Evolutionary conservation across 106 monocot species (phyloP), one percentile per base, ranked within the genome.

Genomic region (Posidonia australis): DNA sequence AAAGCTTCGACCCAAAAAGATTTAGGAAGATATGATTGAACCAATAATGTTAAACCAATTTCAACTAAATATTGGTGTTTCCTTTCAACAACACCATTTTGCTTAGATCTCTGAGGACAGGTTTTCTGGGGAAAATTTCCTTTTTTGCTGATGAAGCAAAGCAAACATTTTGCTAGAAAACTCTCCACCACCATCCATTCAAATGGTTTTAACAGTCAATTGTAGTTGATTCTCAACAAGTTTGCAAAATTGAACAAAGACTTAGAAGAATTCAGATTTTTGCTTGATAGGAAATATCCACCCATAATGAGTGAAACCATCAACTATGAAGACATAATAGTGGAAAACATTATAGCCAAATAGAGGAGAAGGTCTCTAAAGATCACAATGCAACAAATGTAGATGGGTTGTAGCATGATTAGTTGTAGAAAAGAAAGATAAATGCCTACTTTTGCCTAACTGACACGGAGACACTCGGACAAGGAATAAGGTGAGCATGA

Each of bases 121-220:
- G 56, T 29, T 11, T 41, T 20, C 11, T 25, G 21, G 18, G 57
- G 68, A 0, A 42, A 1, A 22, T 58, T 69, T 13, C 43, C 69
- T 11, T 69, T 10, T 25, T 20, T 2, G 31, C 11, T 9, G 30
- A 54, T 13, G 21, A 51, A 28, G 0, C 7, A 0, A 5, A 25
- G 16, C 14, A 14, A 66, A 25, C 10, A 1, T 9, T 53, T 17
- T 53, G 24, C 44, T 22, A 17, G 21, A 19, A 30, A 46, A 66
- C n/a, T 54, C 67, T 1, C 67, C 67, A 9, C 67, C 53, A 22
- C 32, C 24, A 54, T 67, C 67, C 13, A 29, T 28, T n/a, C 36
- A 30, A 19, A 67, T 13, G 10, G 28, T 12, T 28, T 29, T 27
- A 23, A 67, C 16, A 52, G 9, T 17, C 5, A 9, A 13, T 14